Percentiles rank a stretch among this genome's conserved stretches.
Conservation (phyloP, 495 filamentous ascomycete genomes). For the Articulospora tetracladia region DNA sequence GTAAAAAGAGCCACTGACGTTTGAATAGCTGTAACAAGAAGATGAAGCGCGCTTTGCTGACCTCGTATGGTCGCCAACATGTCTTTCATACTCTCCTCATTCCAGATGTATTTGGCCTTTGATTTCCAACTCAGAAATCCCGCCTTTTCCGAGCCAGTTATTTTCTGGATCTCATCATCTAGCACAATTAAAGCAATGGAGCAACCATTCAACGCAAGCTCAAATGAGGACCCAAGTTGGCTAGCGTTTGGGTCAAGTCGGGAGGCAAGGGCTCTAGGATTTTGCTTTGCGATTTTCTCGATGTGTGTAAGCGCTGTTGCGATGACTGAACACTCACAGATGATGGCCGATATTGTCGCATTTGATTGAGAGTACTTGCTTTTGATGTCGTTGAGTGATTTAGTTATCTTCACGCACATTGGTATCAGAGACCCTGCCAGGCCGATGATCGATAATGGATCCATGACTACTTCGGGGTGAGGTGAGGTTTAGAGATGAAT, state of each 20-base stretch:
- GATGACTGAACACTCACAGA: slow-evolving; percentile 1
- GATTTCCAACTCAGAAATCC: slow-evolving; percentile 4
- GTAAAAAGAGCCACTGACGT: background rate
- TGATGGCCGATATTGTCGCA: slow-evolving; percentile 2
- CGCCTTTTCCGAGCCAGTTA: background rate
- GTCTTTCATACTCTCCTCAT: background rate
- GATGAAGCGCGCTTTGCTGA: background rate
- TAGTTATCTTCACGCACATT: background rate
- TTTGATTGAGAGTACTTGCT: slow-evolving; percentile 7
- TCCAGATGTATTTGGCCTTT: slow-evolving; percentile 3
- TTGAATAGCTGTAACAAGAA: background rate
- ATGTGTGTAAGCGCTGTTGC: slow-evolving; percentile 7
- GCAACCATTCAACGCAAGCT: slow-evolving; percentile 2
- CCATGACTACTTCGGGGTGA: no score
- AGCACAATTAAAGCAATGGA: background rate
- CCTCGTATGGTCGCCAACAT: background rate
- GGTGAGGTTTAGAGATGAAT: no score
- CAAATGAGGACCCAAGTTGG: background rate
- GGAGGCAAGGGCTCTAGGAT: background rate
- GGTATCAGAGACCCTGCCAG: background rate
- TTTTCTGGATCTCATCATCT: slow-evolving; percentile 4
- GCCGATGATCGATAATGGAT: slow-evolving; percentile 5
- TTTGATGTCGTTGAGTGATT: background rate
- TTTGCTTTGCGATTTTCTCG: background rate
- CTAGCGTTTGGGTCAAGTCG: background rate